Evolutionary conservation across 805 yeast species (phyloP).

Genomic region (Hanseniaspora nectarophila): DNA sequence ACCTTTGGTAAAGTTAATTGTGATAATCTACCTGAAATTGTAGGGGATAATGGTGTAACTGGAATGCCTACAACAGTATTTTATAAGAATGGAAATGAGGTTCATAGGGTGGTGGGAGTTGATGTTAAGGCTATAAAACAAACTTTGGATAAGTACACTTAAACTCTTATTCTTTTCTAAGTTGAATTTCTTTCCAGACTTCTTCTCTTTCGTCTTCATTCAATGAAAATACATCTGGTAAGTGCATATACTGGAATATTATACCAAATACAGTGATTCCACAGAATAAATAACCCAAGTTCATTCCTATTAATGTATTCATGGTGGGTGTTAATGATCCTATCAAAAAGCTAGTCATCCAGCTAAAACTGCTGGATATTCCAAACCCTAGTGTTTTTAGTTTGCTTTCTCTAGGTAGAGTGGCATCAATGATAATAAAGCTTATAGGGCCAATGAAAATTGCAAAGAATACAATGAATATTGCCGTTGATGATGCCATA

Average conservation of each 20-base stretch:
- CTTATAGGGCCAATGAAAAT: slow-evolving; percentile 65
- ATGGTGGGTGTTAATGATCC: slow-evolving; percentile 60
- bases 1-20: slow-evolving; percentile 81
- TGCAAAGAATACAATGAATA: slow-evolving; percentile 56
- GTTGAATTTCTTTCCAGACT: not conserved
- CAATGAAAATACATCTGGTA: slow-evolving; percentile 45
- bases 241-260: slow-evolving; percentile 41
- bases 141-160: not conserved
- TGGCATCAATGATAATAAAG: slow-evolving; percentile 52
- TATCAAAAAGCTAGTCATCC: slow-evolving; percentile 54
- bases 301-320: slow-evolving; percentile 47
- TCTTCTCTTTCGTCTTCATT: slow-evolving; percentile 1
- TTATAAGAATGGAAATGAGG: slow-evolving; percentile 71
- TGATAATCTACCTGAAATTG: slow-evolving; percentile 66
- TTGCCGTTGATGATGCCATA: slow-evolving; percentile 53
- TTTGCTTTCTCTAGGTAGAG: slow-evolving; percentile 45
- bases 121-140: slow-evolving; percentile 31
- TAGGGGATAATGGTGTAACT: slow-evolving; percentile 48
- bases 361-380: slow-evolving; percentile 52
- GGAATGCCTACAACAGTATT: slow-evolving; percentile 62
- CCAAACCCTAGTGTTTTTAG: slow-evolving; percentile 50
- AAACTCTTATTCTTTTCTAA: not conserved
- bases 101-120: slow-evolving; percentile 67
- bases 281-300: slow-evolving; percentile 49
- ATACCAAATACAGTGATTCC: slow-evolving; percentile 38